Base-by-base conservation (phyloP, 306 rosid species). In the Cucumis melo region DNA sequence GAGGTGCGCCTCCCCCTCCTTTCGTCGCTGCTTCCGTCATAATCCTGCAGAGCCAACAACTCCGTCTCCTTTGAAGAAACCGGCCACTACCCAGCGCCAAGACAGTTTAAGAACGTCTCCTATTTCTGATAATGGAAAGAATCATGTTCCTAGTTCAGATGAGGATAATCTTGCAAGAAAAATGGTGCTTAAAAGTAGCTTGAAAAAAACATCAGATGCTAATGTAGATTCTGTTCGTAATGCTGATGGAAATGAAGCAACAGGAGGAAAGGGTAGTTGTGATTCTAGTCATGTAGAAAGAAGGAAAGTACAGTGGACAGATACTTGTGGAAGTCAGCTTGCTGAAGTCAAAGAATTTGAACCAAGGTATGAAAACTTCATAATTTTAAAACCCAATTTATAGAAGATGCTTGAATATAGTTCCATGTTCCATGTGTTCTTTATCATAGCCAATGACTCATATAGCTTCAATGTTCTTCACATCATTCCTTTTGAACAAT, bases 241-340 rank as follows among this genome's bases (percentile, higher is more conserved):
- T 82, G 65, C 84, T 82, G 84, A 66, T 73, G 91, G 82, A 55
- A 79, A 55, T 54, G 87, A 83, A 73, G 73, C 85, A 75, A 65
- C 63, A 29, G 85, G 79, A 51, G 89, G 84, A 66, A 83, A 80
- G 55, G 80, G 64, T 58, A 82, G 77, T 79, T 78, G 80, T 80
- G 77, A 74, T 63, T 81, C 85, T 73, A 85, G 78, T 84, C 87
- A 82, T 74, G 66, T 73, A 10, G 96, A 90, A 74, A 84, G 80
- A 80, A 89, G 99, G 81, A 94, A 83, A 83, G 96, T 92, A 73
- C 99, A 88, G 87, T 94, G 99, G 99, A 94, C 95, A 15, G 99
- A 94, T 87, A 74, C 85, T 83, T 90, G 87, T 65, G 99, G 97
- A 55, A 86, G 88, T 39, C 96, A 94, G 81, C 97, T 94, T 60